These are phyloP conservation scores for Ceratobasidium sp. DNA, from an alignment of 1,284 basidiomycete species.

Conservation along the genomic window DNA sequence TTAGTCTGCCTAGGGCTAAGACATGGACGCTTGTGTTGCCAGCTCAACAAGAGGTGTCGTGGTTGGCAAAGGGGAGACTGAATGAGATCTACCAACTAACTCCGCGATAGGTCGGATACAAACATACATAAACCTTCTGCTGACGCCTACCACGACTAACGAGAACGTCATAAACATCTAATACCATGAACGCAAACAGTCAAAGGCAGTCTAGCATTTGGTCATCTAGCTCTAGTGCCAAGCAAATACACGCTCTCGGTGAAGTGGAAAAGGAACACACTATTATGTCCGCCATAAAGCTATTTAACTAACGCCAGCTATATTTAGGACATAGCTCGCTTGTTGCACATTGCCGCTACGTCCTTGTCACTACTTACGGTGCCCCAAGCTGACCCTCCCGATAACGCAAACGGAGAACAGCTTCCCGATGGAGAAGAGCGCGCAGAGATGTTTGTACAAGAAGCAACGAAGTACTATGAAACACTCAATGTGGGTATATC, in stretches of 20 bases:
- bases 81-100: neutral
- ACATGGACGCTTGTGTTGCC: neutral
- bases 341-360: slow-evolving; percentile 78
- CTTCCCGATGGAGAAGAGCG: slow-evolving; percentile 80
- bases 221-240: slow-evolving; percentile 62
- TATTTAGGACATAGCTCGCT: slow-evolving; percentile 75
- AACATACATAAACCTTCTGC: neutral
- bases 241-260: slow-evolving; percentile 83
- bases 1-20: neutral
- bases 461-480: slow-evolving; percentile 86
- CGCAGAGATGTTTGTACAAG: slow-evolving; percentile 83
- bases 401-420: slow-evolving; percentile 59
- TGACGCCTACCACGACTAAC: neutral
- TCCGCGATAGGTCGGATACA: neutral
- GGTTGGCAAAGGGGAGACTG: neutral
- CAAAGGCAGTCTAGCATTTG: slow-evolving; percentile 46
- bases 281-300: slow-evolving; percentile 1
- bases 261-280: slow-evolving; percentile 80
- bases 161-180: neutral
- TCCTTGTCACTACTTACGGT: slow-evolving; percentile 80
- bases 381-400: slow-evolving; percentile 77
- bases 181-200: slow-evolving; percentile 21
- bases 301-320: neutral
- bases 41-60: neutral
- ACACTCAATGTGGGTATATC: slow-evolving; percentile 73